Conservation (phyloP, 83 land plant genomes). For the Picea engelmannii region DNA sequence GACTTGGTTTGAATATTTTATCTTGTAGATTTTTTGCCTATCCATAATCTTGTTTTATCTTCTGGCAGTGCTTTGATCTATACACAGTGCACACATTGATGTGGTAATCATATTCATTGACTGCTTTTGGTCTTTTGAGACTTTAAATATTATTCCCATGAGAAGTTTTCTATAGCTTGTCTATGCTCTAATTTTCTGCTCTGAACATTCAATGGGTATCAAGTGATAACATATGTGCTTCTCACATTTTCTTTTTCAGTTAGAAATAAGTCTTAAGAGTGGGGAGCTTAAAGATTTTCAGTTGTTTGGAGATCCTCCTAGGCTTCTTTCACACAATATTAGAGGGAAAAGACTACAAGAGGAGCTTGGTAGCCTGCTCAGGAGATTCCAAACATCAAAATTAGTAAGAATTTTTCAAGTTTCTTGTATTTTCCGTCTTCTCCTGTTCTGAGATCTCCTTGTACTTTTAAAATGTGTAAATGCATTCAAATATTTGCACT, state of each 20-base stretch:
- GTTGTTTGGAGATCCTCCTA: constrained; percentile 26
- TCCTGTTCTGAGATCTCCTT: neutral
- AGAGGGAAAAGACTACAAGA: constrained; percentile 21
- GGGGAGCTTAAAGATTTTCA: constrained; percentile 50
- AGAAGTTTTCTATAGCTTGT: too few species aligned
- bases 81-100: neutral
- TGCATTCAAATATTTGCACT: too few species aligned
- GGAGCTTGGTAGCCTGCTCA: neutral
- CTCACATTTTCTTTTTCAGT: constrained; percentile 18
- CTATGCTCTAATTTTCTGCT: neutral
- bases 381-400: constrained; percentile 8
- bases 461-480: neutral
- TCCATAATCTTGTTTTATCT: neutral
- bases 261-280: constrained; percentile 61
- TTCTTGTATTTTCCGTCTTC: neutral
- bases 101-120: neutral
- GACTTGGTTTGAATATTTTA: neutral
- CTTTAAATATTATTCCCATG: neutral
- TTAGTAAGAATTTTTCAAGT: constrained; percentile 2
- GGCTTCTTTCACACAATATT: constrained; percentile 20
- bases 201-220: neutral
- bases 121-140: neutral
- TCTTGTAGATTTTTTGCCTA: neutral
- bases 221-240: constrained; percentile 2
- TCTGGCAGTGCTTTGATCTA: constrained; percentile 1